Evolutionary conservation across 2,329 filamentous ascomycete genomes (phyloP), one percentile per base, ranked within the genome.

Genomic region (Fusarium annulatum): DNA sequence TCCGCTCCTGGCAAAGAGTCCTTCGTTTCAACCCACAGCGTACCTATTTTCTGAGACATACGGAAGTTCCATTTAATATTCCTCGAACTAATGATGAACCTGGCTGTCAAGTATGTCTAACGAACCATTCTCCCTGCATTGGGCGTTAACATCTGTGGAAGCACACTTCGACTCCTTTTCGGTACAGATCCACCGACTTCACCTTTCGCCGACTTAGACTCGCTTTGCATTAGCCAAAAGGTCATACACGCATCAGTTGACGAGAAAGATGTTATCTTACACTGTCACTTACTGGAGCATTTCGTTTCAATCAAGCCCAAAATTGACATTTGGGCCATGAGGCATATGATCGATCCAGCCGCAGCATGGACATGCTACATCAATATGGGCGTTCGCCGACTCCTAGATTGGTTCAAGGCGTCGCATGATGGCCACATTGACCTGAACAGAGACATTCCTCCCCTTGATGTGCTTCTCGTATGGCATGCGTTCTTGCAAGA

Each of bases 341-440:
- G 33, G 23, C 41, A 65, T 9, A 14, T 18, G 18, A 34, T 64
- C 4, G 15, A 59, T 9, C 43, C 65, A 16, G 41, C 55, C 16
- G 43, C 45, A 34, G 67, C 69, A 21, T 77, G 73, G 73, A 67
- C 18, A 6, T 73, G 67, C 38, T 77, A 73, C 48, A 61, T 77
- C 53, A 76, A 77, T 41, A 62, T 64, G 43, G 64, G 58, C 12
- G 58, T 66, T 21, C 28, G 59, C 16, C 56, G 74, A 18, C 49
- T 70, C 15, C 19, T 57, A 5, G 26, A 48, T 36, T 78, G 76
- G 67, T 51, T 71, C 28, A 55, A 65, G 28, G 51, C 49, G 5
- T 66, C 71, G 2, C 51, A 51, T 9, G 33, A 46, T 12, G 21
- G 45, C 4, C 33, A 48, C 7, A 43, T 63, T 38, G 10, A 36